Conservation (phyloP, 345 rosid species). For the Draba incana region DNA sequence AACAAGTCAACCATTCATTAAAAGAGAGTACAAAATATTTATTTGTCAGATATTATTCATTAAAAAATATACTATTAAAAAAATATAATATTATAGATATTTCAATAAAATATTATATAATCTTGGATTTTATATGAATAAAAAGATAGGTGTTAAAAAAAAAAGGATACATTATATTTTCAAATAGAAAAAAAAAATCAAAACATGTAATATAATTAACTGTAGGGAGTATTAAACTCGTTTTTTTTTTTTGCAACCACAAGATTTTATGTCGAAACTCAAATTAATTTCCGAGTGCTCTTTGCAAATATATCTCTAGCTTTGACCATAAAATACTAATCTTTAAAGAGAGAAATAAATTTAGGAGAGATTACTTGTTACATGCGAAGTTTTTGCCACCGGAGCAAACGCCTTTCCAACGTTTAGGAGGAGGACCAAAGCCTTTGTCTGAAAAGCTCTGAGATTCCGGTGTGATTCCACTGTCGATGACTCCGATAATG, state of each 20-base stretch:
- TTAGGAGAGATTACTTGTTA: conserved; percentile 47
- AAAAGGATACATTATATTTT: no score
- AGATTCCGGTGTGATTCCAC: conserved; percentile 55
- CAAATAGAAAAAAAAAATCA: no score
- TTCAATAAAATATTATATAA: no score
- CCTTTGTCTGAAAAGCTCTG: conserved; percentile 52
- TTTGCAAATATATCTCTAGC: not conserved
- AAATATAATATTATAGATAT: no score
- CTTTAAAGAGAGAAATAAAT: not conserved
- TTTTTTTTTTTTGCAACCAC: not conserved
- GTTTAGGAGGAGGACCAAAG: conserved; percentile 53
- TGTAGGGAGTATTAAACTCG: not conserved
- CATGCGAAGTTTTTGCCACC: conserved; percentile 53
- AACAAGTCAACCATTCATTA: no score
- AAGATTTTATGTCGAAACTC: not conserved
- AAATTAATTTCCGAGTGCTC: not conserved
- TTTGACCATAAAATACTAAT: not conserved
- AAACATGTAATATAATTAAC: no score
- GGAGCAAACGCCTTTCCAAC: conserved; percentile 54
- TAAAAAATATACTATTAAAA: no score
- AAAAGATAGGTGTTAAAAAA: no score
- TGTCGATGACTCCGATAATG: conserved; percentile 48
- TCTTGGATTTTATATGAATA: no score
- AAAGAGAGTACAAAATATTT: no score
- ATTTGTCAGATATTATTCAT: no score